Conservation (phyloP, 177 flowering plant genomes). For the Vitis hybrid region DNA sequence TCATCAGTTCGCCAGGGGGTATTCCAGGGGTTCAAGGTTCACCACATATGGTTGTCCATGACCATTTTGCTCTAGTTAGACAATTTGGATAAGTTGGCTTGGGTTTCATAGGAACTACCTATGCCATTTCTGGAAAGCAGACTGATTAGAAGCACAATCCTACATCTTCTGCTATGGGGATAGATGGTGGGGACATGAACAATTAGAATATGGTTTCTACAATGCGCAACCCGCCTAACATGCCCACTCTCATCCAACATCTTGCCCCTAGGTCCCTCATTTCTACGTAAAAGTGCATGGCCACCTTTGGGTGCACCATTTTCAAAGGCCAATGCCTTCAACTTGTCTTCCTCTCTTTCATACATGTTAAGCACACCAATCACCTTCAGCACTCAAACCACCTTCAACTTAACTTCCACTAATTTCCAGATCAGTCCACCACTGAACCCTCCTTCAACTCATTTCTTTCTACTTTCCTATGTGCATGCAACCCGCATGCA, state of each 20-base stretch:
- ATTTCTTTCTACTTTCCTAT: too few relatives aligned
- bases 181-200: conserved; percentile 57
- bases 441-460: too few relatives aligned
- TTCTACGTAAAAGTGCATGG: conserved; percentile 46
- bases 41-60: conserved; percentile 94
- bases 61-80: conserved; percentile 94
- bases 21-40: conserved; percentile 86
- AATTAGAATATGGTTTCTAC: conserved; percentile 53
- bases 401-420: too few relatives aligned
- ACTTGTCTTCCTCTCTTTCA: too few relatives aligned
- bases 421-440: too few relatives aligned
- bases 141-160: conserved; percentile 92
- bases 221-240: conserved; percentile 51
- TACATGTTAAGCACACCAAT: too few relatives aligned
- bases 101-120: conserved; percentile 93
- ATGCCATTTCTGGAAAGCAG: conserved; percentile 83
- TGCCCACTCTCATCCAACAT: conserved; percentile 70
- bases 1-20: conserved; percentile 75
- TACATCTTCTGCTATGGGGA: conserved; percentile 48
- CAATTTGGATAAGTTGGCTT: conserved; percentile 94
- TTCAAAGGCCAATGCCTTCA: too few relatives aligned
- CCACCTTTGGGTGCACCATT: conserved; percentile 45
- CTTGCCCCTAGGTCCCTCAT: conserved; percentile 77
- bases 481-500: too few relatives aligned
- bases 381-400: too few relatives aligned